A percentile compares a stretch with the other conserved stretches of the same genome.
These are phyloP conservation scores for Xylaria multiplex DNA, from an alignment of 2,329 filamentous ascomycete species.

Conservation along the genomic window DNA sequence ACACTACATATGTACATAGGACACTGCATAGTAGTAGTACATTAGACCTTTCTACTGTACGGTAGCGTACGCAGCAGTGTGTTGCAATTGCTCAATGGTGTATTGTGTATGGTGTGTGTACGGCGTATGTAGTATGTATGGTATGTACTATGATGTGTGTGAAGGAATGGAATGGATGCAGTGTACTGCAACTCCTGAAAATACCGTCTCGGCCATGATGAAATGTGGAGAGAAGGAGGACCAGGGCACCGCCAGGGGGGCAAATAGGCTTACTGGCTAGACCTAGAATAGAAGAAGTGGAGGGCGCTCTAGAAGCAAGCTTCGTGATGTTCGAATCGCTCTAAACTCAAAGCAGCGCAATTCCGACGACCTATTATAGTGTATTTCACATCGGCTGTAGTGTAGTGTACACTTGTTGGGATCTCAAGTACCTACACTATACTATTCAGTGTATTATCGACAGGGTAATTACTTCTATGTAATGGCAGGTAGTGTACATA, in stretches of 20 bases:
- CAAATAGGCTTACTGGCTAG: slow-evolving; percentile 27
- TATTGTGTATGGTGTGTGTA: too few species aligned
- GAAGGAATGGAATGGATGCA: slow-evolving; percentile 9
- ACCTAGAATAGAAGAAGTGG: slow-evolving; percentile 30
- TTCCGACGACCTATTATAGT: slow-evolving; percentile 21
- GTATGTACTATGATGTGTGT: neutral
- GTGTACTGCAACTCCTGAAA: slow-evolving; percentile 30
- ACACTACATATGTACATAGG: too few species aligned
- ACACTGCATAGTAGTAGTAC: too few species aligned
- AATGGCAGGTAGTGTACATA: too few species aligned
- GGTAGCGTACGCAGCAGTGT: too few species aligned
- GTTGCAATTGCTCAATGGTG: too few species aligned
- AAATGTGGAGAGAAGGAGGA: slow-evolving; percentile 28
- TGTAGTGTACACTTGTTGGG: neutral
- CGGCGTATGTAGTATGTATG: too few species aligned
- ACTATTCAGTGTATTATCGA: slow-evolving; percentile 8
- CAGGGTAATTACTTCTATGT: slow-evolving; percentile 4
- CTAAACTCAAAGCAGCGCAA: slow-evolving; percentile 32
- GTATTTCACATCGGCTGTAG: neutral
- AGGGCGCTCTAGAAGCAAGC: slow-evolving; percentile 21
- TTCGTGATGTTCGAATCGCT: slow-evolving; percentile 19
- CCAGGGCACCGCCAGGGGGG: neutral
- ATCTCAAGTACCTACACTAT: neutral
- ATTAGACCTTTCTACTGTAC: too few species aligned
- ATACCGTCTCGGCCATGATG: slow-evolving; percentile 24